Percentiles rank a stretch among this genome's conserved stretches.
phyloP scores from a whole-genome alignment of 108 stramenopile species.

The Epipyxis sp. region DNA sequence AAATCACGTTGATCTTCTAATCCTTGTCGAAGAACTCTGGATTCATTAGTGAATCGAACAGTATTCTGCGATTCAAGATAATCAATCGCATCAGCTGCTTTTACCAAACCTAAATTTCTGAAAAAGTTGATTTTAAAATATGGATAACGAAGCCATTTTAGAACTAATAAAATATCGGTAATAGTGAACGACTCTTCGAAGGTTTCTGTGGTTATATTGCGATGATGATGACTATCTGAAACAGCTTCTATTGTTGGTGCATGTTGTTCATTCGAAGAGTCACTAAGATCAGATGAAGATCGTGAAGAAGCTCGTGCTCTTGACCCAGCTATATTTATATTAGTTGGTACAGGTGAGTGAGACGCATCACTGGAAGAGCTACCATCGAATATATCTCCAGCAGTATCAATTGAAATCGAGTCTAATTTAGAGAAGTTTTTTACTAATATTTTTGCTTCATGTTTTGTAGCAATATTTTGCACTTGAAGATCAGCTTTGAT shows the following conservation, averaged over 20 bases:
- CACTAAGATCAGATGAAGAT: background rate
- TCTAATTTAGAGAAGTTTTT: background rate
- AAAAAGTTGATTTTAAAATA: background rate
- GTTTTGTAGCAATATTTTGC: background rate
- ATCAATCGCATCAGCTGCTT: background rate
- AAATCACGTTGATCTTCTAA: constrained; percentile 3
- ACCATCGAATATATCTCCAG: background rate
- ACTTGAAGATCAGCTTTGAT: constrained; percentile 10
- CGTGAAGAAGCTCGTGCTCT: background rate
- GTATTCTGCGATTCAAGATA: background rate
- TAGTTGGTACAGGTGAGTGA: background rate
- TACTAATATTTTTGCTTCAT: background rate
- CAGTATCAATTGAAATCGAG: background rate
- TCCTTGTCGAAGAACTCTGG: background rate
- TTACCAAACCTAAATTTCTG: background rate
- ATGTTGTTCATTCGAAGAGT: background rate
- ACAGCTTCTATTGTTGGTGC: too few species aligned
- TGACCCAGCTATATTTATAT: too few species aligned
- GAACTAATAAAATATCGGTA: background rate
- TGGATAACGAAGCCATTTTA: constrained; percentile 6
- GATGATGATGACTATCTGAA: background rate
- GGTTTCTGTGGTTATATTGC: background rate
- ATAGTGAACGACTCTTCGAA: background rate
- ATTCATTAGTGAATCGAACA: background rate
- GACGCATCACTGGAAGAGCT: too few species aligned